Base-by-base conservation (phyloP, 176 grass and related monocot species). In the Carex parvula region DNA sequence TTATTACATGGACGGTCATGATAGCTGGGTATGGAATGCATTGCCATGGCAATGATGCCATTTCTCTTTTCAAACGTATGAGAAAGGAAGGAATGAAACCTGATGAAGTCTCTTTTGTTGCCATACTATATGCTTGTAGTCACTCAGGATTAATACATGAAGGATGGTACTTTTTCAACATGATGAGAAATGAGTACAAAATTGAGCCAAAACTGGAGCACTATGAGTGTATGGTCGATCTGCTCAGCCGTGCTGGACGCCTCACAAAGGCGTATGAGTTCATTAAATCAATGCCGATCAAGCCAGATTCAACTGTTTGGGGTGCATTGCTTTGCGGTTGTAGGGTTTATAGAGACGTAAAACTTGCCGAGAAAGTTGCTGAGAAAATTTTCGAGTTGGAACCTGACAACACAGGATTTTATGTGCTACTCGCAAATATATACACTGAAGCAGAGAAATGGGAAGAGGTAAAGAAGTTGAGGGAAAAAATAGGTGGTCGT, bases 21-120 rank as follows among this genome's bases (percentile, higher is more conserved):
- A 88, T 97, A 82, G 89, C 95, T 89, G 90, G 90, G 70, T 97
- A 93, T 70, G 92, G 95, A 21, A 97, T 97, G 90, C 95, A 94
- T 64, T 90, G 95, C 32, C 84, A 84, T 79, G 92, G 95, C 14
- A 89, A 33, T 76, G 83, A 88, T 59, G 90, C 90, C 53, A 88
- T 94, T 79, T 52, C 84, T 3, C 79, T 94, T 61, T 94, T 97
- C 61, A 93, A 93, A 30, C 35, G 85, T 65, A 92, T 94, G 90
- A 91, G 82, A 58, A 12, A 46, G 13, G 85, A 64, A 57, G 90
- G 92, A 30, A 82, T 92, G 50, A 83, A 84, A 72, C 95, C 92
- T 17, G 90, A 97, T 84, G 84, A 87, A 5, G 83, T 86, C 22
- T 93, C 90, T 75, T 94, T 94, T 61, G 91, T 80, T 60, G 90